Conservation (phyloP, 2,329 filamentous ascomycete genomes). For the Exophiala calicioides region DNA sequence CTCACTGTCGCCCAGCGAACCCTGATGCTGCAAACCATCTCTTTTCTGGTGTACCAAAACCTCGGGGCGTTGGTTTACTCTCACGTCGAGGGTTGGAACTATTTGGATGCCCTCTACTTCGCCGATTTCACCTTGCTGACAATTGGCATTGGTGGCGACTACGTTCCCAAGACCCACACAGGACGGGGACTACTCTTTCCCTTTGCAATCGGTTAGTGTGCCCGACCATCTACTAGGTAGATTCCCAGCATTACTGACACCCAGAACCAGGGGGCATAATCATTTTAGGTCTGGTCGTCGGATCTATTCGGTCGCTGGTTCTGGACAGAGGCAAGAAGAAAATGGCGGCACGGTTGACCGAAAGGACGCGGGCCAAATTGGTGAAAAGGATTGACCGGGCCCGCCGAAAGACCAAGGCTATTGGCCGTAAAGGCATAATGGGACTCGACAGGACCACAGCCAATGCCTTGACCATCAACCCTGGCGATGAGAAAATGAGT, state of each 20-base stretch:
- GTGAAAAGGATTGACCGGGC: constrained; percentile 30
- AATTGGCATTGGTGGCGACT: constrained; percentile 56
- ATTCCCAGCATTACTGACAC: too few relatives aligned
- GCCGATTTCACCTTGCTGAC: constrained; percentile 59
- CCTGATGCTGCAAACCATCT: constrained; percentile 48
- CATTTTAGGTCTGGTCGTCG: constrained; percentile 57
- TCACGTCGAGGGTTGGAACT: constrained; percentile 54
- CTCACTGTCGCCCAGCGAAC: constrained; percentile 60
- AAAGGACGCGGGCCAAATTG: constrained; percentile 37
- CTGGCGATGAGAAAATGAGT: constrained; percentile 17
- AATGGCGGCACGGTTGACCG: constrained; percentile 38
- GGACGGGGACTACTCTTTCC: constrained; percentile 56
- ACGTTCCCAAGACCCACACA: constrained; percentile 51
- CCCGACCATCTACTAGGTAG: too few relatives aligned
- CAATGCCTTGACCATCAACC: constrained; percentile 18
- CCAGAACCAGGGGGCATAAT: too few relatives aligned
- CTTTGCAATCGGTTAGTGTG: constrained; percentile 56
- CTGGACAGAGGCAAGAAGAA: constrained; percentile 42
- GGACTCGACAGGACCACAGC: constrained; percentile 15
- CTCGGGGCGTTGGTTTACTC: constrained; percentile 42
- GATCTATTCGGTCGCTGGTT: constrained; percentile 48
- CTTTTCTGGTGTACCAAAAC: constrained; percentile 43
- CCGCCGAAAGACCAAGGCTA: constrained; percentile 5
- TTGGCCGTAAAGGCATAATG: constrained; percentile 12
- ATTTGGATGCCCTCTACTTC: constrained; percentile 57